Conservation (phyloP, 164 flowering plant genomes). For the Dillenia suffruticosa region DNA sequence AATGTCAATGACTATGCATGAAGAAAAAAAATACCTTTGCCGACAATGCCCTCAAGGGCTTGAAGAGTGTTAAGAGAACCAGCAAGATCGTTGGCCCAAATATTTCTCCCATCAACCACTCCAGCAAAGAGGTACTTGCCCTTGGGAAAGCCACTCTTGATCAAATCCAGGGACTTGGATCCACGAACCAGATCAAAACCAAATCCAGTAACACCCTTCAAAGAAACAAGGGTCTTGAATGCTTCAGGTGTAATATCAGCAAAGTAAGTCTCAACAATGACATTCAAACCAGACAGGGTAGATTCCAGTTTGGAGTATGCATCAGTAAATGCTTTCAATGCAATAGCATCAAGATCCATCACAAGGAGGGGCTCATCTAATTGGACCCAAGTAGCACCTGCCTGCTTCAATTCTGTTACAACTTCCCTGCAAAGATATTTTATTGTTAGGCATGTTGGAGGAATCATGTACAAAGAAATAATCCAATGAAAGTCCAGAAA, state of each 20-base stretch:
- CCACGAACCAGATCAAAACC: slow-evolving; percentile 92
- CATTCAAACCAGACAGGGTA: slow-evolving; percentile 62
- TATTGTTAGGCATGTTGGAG: background rate
- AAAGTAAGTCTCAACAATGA: slow-evolving; percentile 83
- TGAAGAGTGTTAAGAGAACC: slow-evolving; percentile 56
- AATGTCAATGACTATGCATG: background rate
- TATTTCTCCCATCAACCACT: slow-evolving; percentile 94
- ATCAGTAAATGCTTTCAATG: slow-evolving; percentile 65
- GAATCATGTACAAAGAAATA: background rate
- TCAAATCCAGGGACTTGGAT: slow-evolving; percentile 61
- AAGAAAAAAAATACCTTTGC: slow-evolving; percentile 53
- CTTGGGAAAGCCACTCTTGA: slow-evolving; percentile 65
- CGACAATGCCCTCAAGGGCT: slow-evolving; percentile 67
- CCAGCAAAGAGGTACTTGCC: slow-evolving; percentile 90
- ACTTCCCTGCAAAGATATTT: slow-evolving; percentile 57
- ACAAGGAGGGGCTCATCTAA: slow-evolving; percentile 88
- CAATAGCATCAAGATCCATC: slow-evolving; percentile 67
- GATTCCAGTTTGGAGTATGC: slow-evolving; percentile 78
- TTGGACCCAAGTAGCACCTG: slow-evolving; percentile 90
- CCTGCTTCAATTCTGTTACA: slow-evolving; percentile 70
- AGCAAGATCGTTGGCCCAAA: slow-evolving; percentile 93
- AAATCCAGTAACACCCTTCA: slow-evolving; percentile 68
- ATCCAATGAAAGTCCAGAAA: background rate
- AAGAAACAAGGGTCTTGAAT: slow-evolving; percentile 58
- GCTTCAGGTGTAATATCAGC: slow-evolving; percentile 79